Percentiles rank a stretch among this genome's conserved stretches.
phyloP scores from a whole-genome alignment of 495 filamentous ascomycete genomes.

The Aspergillus sclerotioniger region DNA sequence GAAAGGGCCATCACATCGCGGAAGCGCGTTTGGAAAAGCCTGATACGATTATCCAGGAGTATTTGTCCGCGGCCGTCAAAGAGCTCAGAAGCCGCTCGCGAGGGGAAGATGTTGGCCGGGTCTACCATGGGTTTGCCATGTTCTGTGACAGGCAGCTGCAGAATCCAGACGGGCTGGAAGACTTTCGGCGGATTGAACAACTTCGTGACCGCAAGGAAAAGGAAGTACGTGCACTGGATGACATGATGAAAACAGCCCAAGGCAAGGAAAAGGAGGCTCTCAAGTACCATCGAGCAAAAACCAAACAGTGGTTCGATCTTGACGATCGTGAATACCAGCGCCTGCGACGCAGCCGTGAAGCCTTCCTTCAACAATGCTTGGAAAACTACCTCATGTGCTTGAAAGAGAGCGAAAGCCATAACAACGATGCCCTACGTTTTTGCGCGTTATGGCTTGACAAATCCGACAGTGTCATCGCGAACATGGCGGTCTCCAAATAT shows the following conservation, averaged over 20 bases:
- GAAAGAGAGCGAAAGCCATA: conserved; percentile 77
- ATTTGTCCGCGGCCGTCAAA: conserved; percentile 77
- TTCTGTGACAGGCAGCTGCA: conserved; percentile 94
- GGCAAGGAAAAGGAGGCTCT: conserved; percentile 51
- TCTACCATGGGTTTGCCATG: conserved; percentile 89
- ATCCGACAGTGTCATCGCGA: conserved; percentile 66
- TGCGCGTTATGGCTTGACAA: conserved; percentile 92
- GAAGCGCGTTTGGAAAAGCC: conserved; percentile 92
- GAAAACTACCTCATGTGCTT: conserved; percentile 91
- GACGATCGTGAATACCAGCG: conserved; percentile 85
- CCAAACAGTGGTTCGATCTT: conserved; percentile 84
- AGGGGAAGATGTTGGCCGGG: conserved; percentile 75
- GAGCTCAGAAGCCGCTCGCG: conserved; percentile 68
- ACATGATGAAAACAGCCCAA: conserved; percentile 49
- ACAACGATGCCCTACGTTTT: conserved; percentile 90
- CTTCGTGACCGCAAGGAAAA: conserved; percentile 76
- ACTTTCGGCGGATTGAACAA: conserved; percentile 76
- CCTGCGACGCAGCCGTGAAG: conserved; percentile 67
- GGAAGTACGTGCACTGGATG: conserved; percentile 67
- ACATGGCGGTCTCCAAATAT: conserved; percentile 68
- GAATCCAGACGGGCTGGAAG: conserved; percentile 78
- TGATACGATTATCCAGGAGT: conserved; percentile 79
- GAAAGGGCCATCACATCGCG: conserved; percentile 76
- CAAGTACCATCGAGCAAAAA: conserved; percentile 52
- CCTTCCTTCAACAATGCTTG: conserved; percentile 82